Base-by-base conservation (phyloP, 2,329 filamentous ascomycete genomes). In the Pseudovirgaria hyperparasitica region DNA sequence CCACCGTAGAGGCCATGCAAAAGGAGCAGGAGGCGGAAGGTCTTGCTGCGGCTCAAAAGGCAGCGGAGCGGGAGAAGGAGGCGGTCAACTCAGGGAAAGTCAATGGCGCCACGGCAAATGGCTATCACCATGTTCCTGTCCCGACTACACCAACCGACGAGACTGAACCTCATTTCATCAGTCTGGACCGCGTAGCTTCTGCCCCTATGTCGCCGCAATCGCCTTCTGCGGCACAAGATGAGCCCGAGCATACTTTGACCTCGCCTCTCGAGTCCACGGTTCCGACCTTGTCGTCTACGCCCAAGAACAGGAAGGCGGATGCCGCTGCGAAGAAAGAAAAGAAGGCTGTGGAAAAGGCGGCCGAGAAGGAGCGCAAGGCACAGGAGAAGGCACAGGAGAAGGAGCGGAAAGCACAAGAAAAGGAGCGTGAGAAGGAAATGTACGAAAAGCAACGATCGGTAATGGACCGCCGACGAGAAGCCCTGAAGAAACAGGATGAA, bases 21-120 rank as follows among this genome's bases (percentile, higher is more conserved):
- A 76, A 74, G 30, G 86, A 96, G 54, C 80, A 92, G 48, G 85
- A 92, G 43, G 76, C 72, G 24, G 85, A 93, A 50, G 77, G 77
- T 8, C 55, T 65, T 19, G 48, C 51, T 8, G 50, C 52, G 8
- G 53, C 50, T 15, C 43, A 47, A 23, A 39, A 45, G 23, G 50
- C 46, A 6, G 42, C 48, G n/a, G 45, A 54, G 44, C 15, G 56
- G 44, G 32, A 50, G 56, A 75, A 66, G 52, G 78, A 74, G 45
- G 65, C 68, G 29, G 70, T 40, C 64, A 65, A 37, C 57, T 70
- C 23, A 52, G 62, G 8, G 41, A 75, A 37, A 61, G 62, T 29
- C 58, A 67, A 45, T 62, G 68, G 32, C 49, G 51, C 19, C 40
- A 61, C 43, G 14, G 29, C 41, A 9, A 54, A 54, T 23, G 43